These are phyloP conservation scores for Remersonia thermophila DNA, from an alignment of 2,329 filamentous ascomycete species.

Conservation along the genomic window DNA sequence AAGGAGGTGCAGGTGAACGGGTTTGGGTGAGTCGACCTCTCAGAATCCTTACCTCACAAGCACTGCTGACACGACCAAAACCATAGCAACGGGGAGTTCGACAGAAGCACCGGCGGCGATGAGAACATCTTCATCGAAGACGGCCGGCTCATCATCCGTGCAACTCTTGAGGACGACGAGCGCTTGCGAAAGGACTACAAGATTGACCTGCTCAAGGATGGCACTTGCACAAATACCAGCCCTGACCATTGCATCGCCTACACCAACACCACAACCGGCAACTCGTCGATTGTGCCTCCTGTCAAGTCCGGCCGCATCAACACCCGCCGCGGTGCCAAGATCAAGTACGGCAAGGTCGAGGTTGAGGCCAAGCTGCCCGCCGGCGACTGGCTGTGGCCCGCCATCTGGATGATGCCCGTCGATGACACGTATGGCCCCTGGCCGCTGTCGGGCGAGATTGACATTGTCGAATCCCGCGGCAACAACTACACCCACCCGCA, in stretches of 20 bases:
- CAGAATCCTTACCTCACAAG: not conserved
- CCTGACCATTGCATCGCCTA: slow-evolving; percentile 51
- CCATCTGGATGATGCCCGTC: slow-evolving; percentile 81
- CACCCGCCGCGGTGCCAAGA: slow-evolving; percentile 55
- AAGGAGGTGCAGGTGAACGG: slow-evolving; percentile 66
- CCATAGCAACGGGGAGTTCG: slow-evolving; percentile 67
- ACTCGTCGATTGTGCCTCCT: slow-evolving; percentile 65
- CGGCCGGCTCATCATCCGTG: slow-evolving; percentile 60
- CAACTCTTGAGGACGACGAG: slow-evolving; percentile 59
- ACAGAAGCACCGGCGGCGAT: slow-evolving; percentile 57
- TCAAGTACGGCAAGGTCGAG: slow-evolving; percentile 73
- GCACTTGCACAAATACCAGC: slow-evolving; percentile 52
- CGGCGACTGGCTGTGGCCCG: slow-evolving; percentile 83
- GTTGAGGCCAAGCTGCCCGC: slow-evolving; percentile 63
- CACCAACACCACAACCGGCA: slow-evolving; percentile 60
- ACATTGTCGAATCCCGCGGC: slow-evolving; percentile 68
- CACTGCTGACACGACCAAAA: slow-evolving; percentile 4
- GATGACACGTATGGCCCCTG: slow-evolving; percentile 61
- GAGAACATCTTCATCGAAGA: slow-evolving; percentile 65
- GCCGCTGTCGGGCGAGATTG: slow-evolving; percentile 73
- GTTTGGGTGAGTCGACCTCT: slow-evolving; percentile 49
- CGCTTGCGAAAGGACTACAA: slow-evolving; percentile 54
- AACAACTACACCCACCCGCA: slow-evolving; percentile 68
- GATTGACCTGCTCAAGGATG: slow-evolving; percentile 54
- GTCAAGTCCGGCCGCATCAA: slow-evolving; percentile 68